Conservation (phyloP, 345 rosid species). For the Populus davidiana region DNA sequence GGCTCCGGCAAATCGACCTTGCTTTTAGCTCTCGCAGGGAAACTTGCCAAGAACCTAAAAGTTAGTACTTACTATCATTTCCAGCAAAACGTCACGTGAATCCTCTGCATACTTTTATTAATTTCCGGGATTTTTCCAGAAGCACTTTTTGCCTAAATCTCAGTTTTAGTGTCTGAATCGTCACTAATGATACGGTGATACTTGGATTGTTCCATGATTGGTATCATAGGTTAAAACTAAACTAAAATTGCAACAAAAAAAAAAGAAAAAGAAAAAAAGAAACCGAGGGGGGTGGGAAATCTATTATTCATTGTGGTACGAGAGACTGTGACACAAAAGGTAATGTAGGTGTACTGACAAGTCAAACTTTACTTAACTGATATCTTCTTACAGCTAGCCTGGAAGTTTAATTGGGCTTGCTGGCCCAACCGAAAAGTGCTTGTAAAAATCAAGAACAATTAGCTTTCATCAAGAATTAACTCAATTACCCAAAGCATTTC, state of each 20-base stretch:
- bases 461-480: not conserved
- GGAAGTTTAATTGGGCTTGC: not conserved
- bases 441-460: not conserved
- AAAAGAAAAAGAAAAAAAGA: too few species aligned
- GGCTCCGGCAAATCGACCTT: conserved; percentile 88
- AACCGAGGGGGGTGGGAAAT: too few species aligned
- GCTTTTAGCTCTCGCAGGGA: conserved; percentile 79
- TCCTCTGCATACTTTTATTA: not conserved
- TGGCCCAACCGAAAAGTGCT: not conserved
- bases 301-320: too few species aligned
- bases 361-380: too few species aligned
- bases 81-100: conserved; percentile 22
- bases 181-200: too few species aligned
- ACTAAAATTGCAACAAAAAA: too few species aligned
- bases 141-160: not conserved
- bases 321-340: too few species aligned
- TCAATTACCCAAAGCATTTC: too few species aligned
- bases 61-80: conserved; percentile 39
- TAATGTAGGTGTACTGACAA: too few species aligned
- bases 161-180: not conserved
- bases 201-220: too few species aligned
- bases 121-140: not conserved
- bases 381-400: not conserved
- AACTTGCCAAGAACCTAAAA: conserved; percentile 57
- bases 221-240: too few species aligned